phyloP scores from a whole-genome alignment of 495 filamentous ascomycete species.

The Annulohypoxylon maeteangense region DNA sequence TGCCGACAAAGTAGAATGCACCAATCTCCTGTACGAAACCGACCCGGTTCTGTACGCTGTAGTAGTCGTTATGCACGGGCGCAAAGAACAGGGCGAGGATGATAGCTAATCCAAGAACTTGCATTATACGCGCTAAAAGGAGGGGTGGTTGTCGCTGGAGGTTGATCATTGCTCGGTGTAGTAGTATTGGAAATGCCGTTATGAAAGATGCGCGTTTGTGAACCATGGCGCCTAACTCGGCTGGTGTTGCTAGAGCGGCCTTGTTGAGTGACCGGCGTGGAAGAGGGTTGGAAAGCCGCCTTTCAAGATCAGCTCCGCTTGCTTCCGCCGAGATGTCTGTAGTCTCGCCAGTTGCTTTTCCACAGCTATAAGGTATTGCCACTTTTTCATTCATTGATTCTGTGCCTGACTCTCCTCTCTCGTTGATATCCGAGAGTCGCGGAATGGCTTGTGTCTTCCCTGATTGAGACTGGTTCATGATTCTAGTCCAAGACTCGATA shows the following conservation, averaged over 20 bases:
- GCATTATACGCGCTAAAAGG: slow-evolving; percentile 71
- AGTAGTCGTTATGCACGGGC: slow-evolving; percentile 73
- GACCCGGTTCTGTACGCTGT: slow-evolving; percentile 73
- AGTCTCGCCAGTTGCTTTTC: neutral
- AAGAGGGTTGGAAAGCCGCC: slow-evolving; percentile 27
- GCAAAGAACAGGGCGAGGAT: slow-evolving; percentile 77
- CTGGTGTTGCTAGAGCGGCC: slow-evolving; percentile 67
- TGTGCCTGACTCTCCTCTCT: slow-evolving; percentile 31
- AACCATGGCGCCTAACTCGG: slow-evolving; percentile 72
- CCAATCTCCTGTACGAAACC: slow-evolving; percentile 76
- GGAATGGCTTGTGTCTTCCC: neutral
- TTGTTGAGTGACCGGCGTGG: slow-evolving; percentile 42
- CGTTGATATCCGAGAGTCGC: slow-evolving; percentile 36
- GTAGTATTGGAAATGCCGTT: slow-evolving; percentile 70
- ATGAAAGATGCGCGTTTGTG: slow-evolving; percentile 69
- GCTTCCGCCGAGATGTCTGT: neutral
- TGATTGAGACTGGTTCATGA: slow-evolving; percentile 1
- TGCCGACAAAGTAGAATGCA: slow-evolving; percentile 78
- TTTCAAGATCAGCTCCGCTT: slow-evolving; percentile 19
- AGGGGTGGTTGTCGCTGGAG: slow-evolving; percentile 72
- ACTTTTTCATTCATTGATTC: slow-evolving; percentile 4
- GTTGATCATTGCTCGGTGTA: slow-evolving; percentile 72
- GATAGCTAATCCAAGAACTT: slow-evolving; percentile 72
- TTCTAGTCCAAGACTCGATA: slow-evolving; percentile 61
- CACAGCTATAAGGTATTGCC: neutral